Evolutionary conservation across 1,284 basidiomycete genomes (phyloP).

Genomic region (Athelia psychrophila): DNA sequence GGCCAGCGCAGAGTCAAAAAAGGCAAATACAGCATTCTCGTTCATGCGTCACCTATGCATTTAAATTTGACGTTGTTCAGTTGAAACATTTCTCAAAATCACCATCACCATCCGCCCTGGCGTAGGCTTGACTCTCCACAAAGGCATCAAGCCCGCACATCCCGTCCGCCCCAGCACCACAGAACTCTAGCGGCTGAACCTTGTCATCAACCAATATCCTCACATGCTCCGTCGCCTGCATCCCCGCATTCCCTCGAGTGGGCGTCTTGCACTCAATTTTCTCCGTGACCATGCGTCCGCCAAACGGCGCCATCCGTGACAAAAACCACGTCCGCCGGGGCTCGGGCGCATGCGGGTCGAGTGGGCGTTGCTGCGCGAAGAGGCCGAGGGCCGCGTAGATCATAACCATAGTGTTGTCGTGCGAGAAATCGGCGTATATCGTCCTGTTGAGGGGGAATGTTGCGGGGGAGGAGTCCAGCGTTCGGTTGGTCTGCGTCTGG

Average conservation of each 20-base stretch:
- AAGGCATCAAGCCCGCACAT: constrained; percentile 68
- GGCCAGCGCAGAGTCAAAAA: no score
- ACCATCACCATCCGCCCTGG: constrained; percentile 59
- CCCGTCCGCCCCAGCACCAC: constrained; percentile 46
- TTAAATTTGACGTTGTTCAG: background rate
- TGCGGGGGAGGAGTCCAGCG: constrained; percentile 58
- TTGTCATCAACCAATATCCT: constrained; percentile 68
- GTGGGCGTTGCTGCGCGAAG: constrained; percentile 38
- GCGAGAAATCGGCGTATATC: constrained; percentile 77
- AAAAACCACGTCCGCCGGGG: constrained; percentile 51
- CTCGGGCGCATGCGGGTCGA: constrained; percentile 41
- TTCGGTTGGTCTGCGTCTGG: constrained; percentile 76
- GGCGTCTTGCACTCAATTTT: constrained; percentile 42
- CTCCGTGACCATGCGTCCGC: constrained; percentile 62
- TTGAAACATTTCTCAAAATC: constrained; percentile 61
- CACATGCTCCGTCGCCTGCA: constrained; percentile 39
- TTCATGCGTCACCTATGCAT: no score
- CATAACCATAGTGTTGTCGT: constrained; percentile 80
- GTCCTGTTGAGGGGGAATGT: constrained; percentile 74
- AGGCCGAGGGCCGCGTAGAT: constrained; percentile 76
- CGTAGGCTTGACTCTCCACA: constrained; percentile 68
- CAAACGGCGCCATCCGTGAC: constrained; percentile 64
- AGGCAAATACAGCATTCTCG: no score
- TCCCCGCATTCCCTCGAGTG: constrained; percentile 13
- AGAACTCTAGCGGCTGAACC: constrained; percentile 61